These are phyloP conservation scores for Piedraia hortae DNA, from an alignment of 2,329 filamentous ascomycete species.

Conservation along the genomic window DNA sequence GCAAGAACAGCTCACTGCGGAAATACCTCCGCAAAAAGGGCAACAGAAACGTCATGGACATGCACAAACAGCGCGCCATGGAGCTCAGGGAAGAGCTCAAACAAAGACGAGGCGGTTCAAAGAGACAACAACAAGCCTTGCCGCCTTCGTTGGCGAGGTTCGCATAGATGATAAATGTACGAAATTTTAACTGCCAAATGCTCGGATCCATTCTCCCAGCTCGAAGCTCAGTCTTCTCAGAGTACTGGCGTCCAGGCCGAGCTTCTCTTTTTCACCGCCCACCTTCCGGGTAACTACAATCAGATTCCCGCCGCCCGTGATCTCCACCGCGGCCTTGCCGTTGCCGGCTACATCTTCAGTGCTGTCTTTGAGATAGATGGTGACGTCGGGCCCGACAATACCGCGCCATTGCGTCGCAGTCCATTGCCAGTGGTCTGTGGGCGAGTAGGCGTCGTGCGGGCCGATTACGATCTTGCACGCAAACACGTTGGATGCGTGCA, in stretches of 20 bases:
- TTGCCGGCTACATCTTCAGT: slow-evolving; percentile 4
- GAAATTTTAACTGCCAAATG: slow-evolving; percentile 6
- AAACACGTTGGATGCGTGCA: slow-evolving; percentile 50
- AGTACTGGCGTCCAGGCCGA: slow-evolving; percentile 19
- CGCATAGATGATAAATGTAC: too few relatives aligned
- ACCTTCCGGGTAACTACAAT: slow-evolving; percentile 15
- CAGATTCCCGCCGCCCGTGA: slow-evolving; percentile 17
- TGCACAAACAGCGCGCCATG: slow-evolving; percentile 67
- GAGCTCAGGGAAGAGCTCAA: slow-evolving; percentile 46
- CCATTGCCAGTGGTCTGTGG: slow-evolving; percentile 93
- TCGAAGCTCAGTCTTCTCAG: slow-evolving; percentile 61
- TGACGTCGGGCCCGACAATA: slow-evolving; percentile 54
- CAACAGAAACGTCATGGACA: slow-evolving; percentile 82
- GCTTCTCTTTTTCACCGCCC: slow-evolving; percentile 7
- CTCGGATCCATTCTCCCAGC: slow-evolving; percentile 49
- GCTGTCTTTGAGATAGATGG: slow-evolving; percentile 33
- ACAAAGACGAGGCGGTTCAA: too few relatives aligned
- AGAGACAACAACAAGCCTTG: too few relatives aligned
- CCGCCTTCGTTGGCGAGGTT: too few relatives aligned
- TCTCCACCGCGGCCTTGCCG: slow-evolving; percentile 12
- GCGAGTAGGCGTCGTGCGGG: slow-evolving; percentile 39
- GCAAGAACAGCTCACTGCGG: slow-evolving; percentile 68
- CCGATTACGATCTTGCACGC: slow-evolving; percentile 43
- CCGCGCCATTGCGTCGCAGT: slow-evolving; percentile 83
- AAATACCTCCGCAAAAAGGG: slow-evolving; percentile 81